Percentiles rank a stretch among this genome's conserved stretches.
phyloP scores from a whole-genome alignment of 257 asterid genomes.

The Przewalskia tangutica region DNA sequence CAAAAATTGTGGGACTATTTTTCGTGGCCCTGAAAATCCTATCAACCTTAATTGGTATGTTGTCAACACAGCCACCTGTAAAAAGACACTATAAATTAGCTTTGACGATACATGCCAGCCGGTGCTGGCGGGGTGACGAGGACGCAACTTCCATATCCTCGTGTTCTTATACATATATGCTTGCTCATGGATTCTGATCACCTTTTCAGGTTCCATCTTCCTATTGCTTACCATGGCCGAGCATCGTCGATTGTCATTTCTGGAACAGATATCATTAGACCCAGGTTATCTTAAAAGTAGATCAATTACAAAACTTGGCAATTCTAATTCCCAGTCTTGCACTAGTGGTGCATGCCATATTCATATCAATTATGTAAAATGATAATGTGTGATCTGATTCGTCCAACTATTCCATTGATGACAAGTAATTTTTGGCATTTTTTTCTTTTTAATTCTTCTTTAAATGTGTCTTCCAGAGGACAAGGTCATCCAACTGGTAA shows the following conservation, averaged over 20 bases:
- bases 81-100: background rate
- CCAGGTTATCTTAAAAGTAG: slow-evolving; percentile 44
- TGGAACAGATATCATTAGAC: slow-evolving; percentile 82
- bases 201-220: slow-evolving; percentile 80
- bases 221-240: slow-evolving; percentile 97
- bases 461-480: slow-evolving; percentile 49
- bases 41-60: slow-evolving; percentile 67
- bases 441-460: background rate
- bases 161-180: background rate
- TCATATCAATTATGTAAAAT: background rate
- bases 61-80: background rate
- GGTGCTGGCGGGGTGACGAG: background rate
- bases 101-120: background rate
- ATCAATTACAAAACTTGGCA: background rate
- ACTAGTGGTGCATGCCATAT: background rate
- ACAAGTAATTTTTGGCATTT: background rate
- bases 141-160: background rate
- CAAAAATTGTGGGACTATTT: slow-evolving; percentile 73
- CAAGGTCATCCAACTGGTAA: slow-evolving; percentile 64
- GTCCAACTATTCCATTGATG: background rate
- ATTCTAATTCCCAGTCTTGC: background rate
- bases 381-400: background rate
- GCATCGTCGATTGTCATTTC: slow-evolving; percentile 90
- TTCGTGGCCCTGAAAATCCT: slow-evolving; percentile 77
- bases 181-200: background rate